A percentile compares a stretch with the other conserved stretches of the same genome.
phyloP scores from a whole-genome alignment of 2,329 filamentous ascomycete genomes.

The Trichophyton benhamiae region DNA sequence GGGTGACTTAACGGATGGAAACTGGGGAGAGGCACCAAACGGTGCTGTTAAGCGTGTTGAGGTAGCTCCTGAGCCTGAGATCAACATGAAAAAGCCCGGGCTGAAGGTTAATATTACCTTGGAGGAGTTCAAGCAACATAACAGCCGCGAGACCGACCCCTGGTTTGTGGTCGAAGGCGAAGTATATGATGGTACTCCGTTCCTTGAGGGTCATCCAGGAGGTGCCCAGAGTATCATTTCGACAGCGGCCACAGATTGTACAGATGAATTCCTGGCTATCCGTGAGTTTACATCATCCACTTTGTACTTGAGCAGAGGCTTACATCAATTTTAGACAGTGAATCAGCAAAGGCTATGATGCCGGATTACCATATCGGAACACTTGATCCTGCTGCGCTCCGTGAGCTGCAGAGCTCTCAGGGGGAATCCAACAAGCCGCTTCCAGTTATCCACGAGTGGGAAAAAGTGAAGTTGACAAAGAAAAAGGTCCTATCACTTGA shows the following conservation, averaged over 20 bases:
- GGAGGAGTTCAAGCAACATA: constrained; percentile 59
- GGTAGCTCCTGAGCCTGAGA: constrained; percentile 48
- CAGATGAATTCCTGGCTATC: constrained; percentile 84
- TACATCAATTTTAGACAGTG: constrained; percentile 53
- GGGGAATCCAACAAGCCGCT: constrained; percentile 22
- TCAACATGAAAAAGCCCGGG: constrained; percentile 63
- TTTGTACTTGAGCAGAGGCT: neutral
- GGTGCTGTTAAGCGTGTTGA: constrained; percentile 16
- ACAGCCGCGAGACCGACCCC: constrained; percentile 46
- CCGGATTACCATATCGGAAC: constrained; percentile 70
- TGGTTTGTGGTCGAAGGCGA: constrained; percentile 87
- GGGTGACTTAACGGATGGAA: constrained; percentile 66
- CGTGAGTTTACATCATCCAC: constrained; percentile 47
- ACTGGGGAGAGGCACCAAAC: constrained; percentile 60
- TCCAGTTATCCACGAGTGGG: constrained; percentile 66
- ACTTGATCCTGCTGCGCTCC: constrained; percentile 48
- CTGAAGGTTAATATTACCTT: constrained; percentile 53
- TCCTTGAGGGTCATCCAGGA: constrained; percentile 71
- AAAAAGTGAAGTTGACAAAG: constrained; percentile 54
- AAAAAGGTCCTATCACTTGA: constrained; percentile 65
- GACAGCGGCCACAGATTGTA: constrained; percentile 68
- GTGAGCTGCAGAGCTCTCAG: constrained; percentile 29
- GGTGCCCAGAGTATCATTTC: constrained; percentile 74
- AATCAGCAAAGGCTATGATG: constrained; percentile 89
- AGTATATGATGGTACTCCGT: constrained; percentile 75